Percentiles rank a stretch among this genome's conserved stretches.
Evolutionary conservation across 192 early-diverging fungal genomes (phyloP).

Genomic region (Mortierella claussenii): DNA sequence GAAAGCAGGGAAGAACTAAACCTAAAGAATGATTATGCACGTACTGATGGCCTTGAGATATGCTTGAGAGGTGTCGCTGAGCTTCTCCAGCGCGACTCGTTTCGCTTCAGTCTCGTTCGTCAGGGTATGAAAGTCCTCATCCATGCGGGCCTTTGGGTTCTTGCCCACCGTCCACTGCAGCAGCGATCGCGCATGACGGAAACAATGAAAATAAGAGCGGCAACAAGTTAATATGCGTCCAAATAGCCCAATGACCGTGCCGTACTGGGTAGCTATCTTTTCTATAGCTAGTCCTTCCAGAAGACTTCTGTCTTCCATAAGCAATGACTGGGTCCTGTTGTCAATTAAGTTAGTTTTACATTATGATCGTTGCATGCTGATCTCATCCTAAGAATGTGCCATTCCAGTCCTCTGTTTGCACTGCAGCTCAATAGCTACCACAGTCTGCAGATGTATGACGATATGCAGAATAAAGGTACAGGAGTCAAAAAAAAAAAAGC

Average conservation of each 20-base stretch:
- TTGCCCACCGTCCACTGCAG: conserved; percentile 52
- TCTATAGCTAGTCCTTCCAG: too few species aligned
- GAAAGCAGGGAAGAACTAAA: neutral
- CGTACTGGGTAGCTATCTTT: too few species aligned
- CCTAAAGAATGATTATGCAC: neutral
- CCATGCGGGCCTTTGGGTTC: conserved; percentile 44
- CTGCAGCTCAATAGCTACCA: neutral
- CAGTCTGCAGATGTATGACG: too few species aligned
- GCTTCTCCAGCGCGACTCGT: conserved; percentile 43
- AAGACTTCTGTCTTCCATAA: too few species aligned
- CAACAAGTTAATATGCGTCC: too few species aligned
- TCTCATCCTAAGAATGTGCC: neutral
- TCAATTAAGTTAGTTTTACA: too few species aligned
- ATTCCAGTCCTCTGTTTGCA: neutral
- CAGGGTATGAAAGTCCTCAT: conserved; percentile 45
- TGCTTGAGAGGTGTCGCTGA: conserved; percentile 42
- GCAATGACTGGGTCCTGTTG: too few species aligned
- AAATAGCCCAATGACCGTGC: too few species aligned
- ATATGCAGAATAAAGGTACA: neutral
- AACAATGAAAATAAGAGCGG: too few species aligned
- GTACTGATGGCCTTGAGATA: conserved; percentile 53
- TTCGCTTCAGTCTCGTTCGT: conserved; percentile 48
- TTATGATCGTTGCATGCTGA: neutral
- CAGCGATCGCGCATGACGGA: too few species aligned
- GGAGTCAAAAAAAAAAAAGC: neutral